Base-by-base conservation (phyloP, 176 grass and related monocot genomes). In the Rhynchospora breviuscula region DNA sequence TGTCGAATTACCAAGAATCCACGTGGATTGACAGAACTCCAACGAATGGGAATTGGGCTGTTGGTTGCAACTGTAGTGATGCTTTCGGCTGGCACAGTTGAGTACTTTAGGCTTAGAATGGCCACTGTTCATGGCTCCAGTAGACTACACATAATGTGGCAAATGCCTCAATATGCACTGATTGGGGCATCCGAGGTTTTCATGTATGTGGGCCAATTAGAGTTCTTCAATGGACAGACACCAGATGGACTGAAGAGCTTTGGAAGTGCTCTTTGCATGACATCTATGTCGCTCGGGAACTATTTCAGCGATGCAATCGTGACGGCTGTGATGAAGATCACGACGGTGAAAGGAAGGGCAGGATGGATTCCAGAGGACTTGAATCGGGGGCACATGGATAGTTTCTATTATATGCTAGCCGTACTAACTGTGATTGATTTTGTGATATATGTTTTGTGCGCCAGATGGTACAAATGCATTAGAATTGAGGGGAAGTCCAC, bases 191-290 rank as follows among this genome's bases (percentile, higher is more conserved):
- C 95, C 0, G 95, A 98, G 89, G 95, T 98, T 80, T 93, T 94
- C 84, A 98, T 98, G 95, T 98, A 98, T 81, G 95, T 98, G 2
- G 95, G 95, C 0, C 95, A 98, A 84, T 90, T 98, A 10, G 95
- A 98, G 79, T 98, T 98, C 86, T 98, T 98, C 87, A 98, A 94
- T 62, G 65, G 70, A 23, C 87, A 98, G 78, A 89, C 90, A 58
- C 95, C 95, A 33, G 92, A 98, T 56, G 89, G 89, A 45, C 79
- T 98, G 80, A 98, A 93, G 82, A 98, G 95, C 90, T 98, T 98
- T 58, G 95, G 89, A 9, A 98, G 95, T 79, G 92, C 95, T 11
- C 91, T 98, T 9, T 94, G 90, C 90, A 98, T 98, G 95, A 90
- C 86, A 66, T 98, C 95, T 74, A 98, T 98, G 90, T 98, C 95